Evolutionary conservation across 352 stramenopile species (phyloP), one percentile per base, ranked within the genome.

Genomic region (Phytophthora vignae): DNA sequence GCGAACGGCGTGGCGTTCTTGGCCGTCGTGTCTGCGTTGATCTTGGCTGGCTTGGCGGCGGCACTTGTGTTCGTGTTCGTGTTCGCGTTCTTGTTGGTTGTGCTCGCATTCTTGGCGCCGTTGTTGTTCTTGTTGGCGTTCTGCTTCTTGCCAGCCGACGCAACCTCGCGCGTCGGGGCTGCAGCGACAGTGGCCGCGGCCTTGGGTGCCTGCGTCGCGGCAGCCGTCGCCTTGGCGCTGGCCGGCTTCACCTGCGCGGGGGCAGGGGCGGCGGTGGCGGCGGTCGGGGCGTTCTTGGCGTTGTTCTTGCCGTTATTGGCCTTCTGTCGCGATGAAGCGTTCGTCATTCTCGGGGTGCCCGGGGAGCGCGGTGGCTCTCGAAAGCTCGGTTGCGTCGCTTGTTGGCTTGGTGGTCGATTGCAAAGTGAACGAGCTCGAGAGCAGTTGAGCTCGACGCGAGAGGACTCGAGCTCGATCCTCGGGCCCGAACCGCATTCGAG

Each of bases 351-450:
- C 19, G 31, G 36, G 19, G 36, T 38, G 36, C 40, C 17, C 55
- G n/a, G 27, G 42, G 42, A 49, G 42, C 42, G 42, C 42, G 42
- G 42, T 10, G 38, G 38, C 36, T 62, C 38, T 53, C 33, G 36
- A 49, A 49, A 36, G 46, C 19, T 62, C 40, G 55, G 36, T 38
- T 19, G 21, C 19, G 38, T 22, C 36, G 25, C 29, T 60, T 60
- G 54, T 25, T 42, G 36, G 50, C 46, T 57, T 29, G 58, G 17
- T 62, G 36, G 38, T 52, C 11, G 19, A 48, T 65, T 56, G 58
- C 58, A 14, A 65, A 57, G 29, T 57, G 44, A 58, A 15, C n/a
- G 46, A 12, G 54, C 21, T 49, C 31, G 31, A 60, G 42, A 49
- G 42, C 55, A 15, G 3, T 40, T 14, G 33, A 40, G 33, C 33